Evolutionary conservation across 768 basidiomycete genomes (phyloP).

Genomic region (Gymnopilus junonius): DNA sequence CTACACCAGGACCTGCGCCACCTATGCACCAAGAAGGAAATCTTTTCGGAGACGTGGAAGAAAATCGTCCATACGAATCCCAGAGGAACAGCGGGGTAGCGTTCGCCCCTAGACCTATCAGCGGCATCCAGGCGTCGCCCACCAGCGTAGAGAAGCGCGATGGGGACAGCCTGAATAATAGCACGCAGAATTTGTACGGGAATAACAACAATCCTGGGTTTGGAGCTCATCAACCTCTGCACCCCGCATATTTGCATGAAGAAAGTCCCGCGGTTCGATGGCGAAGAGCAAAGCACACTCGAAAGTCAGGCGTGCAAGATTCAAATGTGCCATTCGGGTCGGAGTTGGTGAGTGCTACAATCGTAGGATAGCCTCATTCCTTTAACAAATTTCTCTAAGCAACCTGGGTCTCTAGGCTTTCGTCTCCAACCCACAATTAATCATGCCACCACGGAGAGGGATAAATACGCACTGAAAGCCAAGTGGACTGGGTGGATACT

Average conservation of each 20-base stretch:
- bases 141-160: not conserved
- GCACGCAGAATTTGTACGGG: not conserved
- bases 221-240: not conserved
- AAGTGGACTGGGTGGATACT: slow-evolving; percentile 18
- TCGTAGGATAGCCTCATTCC: not conserved
- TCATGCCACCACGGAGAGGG: slow-evolving; percentile 4
- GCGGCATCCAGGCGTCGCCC: not conserved
- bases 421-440: slow-evolving; percentile 8
- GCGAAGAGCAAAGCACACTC: not conserved
- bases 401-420: not conserved
- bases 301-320: not conserved
- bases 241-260: not conserved
- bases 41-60: not conserved
- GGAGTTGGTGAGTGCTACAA: not conserved
- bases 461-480: slow-evolving; percentile 9
- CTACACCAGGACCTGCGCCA: not conserved
- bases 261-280: not conserved
- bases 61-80: not conserved
- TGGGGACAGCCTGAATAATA: not conserved
- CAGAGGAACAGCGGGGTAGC: not conserved
- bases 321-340: not conserved
- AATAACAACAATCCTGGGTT: not conserved
- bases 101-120: not conserved
- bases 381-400: not conserved
- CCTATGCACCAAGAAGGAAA: not conserved